Base-by-base conservation (phyloP, 768 basidiomycete genomes). In the Russula sp. region DNA sequence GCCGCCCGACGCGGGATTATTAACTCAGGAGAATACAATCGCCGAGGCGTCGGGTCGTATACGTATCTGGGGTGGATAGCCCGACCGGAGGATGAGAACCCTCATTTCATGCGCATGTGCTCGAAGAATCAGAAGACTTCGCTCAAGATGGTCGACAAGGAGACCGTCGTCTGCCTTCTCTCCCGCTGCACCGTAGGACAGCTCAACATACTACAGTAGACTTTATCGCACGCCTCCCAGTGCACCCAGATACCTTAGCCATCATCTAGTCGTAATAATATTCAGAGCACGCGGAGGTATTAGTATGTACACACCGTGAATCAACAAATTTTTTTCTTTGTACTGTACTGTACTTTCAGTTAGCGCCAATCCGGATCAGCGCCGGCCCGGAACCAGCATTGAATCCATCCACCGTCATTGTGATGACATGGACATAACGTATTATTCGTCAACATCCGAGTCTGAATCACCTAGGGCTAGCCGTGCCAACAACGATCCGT, bases 401-500 rank as follows among this genome's bases (percentile, higher is more conserved):
- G 6, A 57, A 42, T 6, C n/a, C 10, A 42, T 31, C 27, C 27
- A 27, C 27, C 27, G 27, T 27, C 27, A 27, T 27, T 2, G 27
- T 27, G 27, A 58, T 50, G 18, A 13, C n/a, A 63, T 16, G 9
- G 20, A 39, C 13, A 32, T 2, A 11, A 42, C 3, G 6, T 32
- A 35, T 55, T 42, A 66, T 2, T 64, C 62, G 31, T 59, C 57
- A 50, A n/a, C 59, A 27, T 66, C 66, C 22, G 55, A 60, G 22
- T 66, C 66, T 6, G 66, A 68, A 47, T 62, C 64, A 4, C 31
- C 67, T 51, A 55, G 61, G 11, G 61, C 42, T 16, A 68, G 55
- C 13, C 67, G 58, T 47, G 67, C 61, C 31, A 68, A 62, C 34
- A 68, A 53, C 6, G 62, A 68, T 10, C 58, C 61, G n/a, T 68